Percentiles rank a stretch among this genome's conserved stretches.
phyloP scores from a whole-genome alignment of 495 filamentous ascomycete genomes.

The Tuber microsphaerosporum region DNA sequence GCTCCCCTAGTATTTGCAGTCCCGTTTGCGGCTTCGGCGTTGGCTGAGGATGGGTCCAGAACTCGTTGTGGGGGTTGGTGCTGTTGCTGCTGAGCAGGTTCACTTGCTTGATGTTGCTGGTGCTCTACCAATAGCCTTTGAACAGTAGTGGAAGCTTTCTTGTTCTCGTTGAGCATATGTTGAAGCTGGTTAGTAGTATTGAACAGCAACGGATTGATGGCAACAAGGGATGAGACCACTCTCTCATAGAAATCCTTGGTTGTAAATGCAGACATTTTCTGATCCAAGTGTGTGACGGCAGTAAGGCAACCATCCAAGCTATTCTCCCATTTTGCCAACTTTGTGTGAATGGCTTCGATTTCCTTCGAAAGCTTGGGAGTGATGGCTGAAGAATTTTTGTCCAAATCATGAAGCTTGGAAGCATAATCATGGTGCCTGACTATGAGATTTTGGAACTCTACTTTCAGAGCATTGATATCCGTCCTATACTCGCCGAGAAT shows the following conservation, averaged over 20 bases:
- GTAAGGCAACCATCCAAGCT: slow-evolving; percentile 26
- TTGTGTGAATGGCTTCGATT: background rate
- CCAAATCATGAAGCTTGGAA: background rate
- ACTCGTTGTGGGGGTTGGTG: background rate
- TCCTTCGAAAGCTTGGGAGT: background rate
- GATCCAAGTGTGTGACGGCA: slow-evolving; percentile 29
- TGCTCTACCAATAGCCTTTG: background rate
- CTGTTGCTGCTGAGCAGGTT: background rate
- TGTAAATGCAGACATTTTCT: slow-evolving; percentile 32
- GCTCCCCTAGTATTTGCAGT: slow-evolving; percentile 12
- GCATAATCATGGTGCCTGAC: background rate
- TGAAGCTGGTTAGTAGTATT: slow-evolving; percentile 28
- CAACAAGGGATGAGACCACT: slow-evolving; percentile 23
- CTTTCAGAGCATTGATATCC: background rate
- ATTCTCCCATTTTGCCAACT: slow-evolving; percentile 16
- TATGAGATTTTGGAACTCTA: background rate
- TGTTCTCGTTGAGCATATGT: slow-evolving; percentile 19
- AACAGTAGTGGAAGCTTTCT: background rate
- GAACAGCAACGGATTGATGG: slow-evolving; percentile 29
- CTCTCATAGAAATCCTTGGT: slow-evolving; percentile 35
- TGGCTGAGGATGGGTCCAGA: background rate
- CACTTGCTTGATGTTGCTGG: background rate
- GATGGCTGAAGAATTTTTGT: background rate
- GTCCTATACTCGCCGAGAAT: background rate
- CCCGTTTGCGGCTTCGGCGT: slow-evolving; percentile 24